A percentile compares a stretch with the other conserved stretches of the same genome.
phyloP scores from a whole-genome alignment of 805 yeast species.

The Ogataea nonfermentans region DNA sequence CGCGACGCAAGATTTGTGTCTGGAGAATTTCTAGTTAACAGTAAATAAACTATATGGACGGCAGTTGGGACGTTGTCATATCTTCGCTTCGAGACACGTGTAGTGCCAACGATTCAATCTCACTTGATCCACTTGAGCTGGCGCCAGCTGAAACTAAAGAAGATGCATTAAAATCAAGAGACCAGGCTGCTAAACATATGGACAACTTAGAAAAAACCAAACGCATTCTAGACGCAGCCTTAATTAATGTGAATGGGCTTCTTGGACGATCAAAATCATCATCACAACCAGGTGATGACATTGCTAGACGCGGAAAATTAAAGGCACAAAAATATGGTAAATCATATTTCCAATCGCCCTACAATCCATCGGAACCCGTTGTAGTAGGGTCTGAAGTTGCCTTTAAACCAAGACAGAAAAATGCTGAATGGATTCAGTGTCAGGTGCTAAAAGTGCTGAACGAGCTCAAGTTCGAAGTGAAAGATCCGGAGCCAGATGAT shows the following conservation, averaged over 20 bases:
- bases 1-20: conserved; percentile 2
- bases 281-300: conserved; percentile 11
- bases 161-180: conserved; percentile 29
- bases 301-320: conserved; percentile 12
- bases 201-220: conserved; percentile 56
- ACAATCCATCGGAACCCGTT: conserved; percentile 57
- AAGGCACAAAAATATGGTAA: conserved; percentile 20
- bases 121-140: conserved; percentile 44
- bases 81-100: conserved; percentile 68
- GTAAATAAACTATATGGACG: conserved; percentile 39
- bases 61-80: conserved; percentile 67
- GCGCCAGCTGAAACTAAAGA: conserved; percentile 32
- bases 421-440: conserved; percentile 94
- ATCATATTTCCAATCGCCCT: conserved; percentile 47
- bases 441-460: conserved; percentile 66
- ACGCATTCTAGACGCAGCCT: conserved; percentile 40
- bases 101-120: conserved; percentile 54
- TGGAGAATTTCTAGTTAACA: background rate
- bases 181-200: conserved; percentile 48
- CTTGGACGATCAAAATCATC: conserved; percentile 32
- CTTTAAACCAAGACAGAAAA: conserved; percentile 68
- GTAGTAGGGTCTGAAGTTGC: conserved; percentile 82
- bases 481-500: conserved; percentile 98
- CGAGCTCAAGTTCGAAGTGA: conserved; percentile 68
- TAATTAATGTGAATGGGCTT: conserved; percentile 46